Percentiles rank a stretch among this genome's conserved stretches.
Conservation (phyloP, 73 alveolate genomes). For the Tetrahymena borealis region DNA sequence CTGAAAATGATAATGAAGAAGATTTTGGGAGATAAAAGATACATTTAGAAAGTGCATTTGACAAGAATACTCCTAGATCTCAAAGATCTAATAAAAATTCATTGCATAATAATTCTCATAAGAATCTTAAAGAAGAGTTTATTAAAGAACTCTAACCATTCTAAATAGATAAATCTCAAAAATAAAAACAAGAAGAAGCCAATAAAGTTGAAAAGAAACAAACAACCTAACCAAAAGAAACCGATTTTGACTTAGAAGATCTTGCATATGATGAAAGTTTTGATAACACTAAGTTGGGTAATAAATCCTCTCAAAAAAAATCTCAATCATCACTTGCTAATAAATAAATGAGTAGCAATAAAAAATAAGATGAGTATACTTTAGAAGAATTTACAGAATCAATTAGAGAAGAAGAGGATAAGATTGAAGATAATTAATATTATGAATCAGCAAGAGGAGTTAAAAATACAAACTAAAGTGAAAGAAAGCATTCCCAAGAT, state of each 20-base stretch:
- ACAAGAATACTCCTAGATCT: background rate
- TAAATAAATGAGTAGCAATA: background rate
- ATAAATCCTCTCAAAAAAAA: background rate
- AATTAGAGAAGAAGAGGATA: background rate
- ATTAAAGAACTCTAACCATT: background rate
- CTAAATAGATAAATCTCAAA: background rate
- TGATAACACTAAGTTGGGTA: background rate
- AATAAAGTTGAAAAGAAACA: too few species aligned
- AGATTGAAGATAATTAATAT: background rate
- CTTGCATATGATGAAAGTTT: background rate
- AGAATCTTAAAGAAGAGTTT: background rate
- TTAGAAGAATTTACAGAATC: background rate
- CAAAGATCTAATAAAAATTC: background rate
- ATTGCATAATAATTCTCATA: background rate
- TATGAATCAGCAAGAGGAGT: background rate
- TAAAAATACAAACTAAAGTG: background rate
- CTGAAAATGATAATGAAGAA: background rate
- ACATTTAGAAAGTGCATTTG: background rate
- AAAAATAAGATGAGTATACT: background rate
- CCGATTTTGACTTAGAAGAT: background rate
- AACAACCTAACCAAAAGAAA: too few species aligned
- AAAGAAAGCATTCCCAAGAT: background rate
- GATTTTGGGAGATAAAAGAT: background rate
- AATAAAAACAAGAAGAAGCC: background rate
- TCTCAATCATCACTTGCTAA: background rate